Percentiles rank a stretch among this genome's conserved stretches.
These are phyloP conservation scores for Anisodus tanguticus DNA, from an alignment of 257 asterid species.

Conservation along the genomic window DNA sequence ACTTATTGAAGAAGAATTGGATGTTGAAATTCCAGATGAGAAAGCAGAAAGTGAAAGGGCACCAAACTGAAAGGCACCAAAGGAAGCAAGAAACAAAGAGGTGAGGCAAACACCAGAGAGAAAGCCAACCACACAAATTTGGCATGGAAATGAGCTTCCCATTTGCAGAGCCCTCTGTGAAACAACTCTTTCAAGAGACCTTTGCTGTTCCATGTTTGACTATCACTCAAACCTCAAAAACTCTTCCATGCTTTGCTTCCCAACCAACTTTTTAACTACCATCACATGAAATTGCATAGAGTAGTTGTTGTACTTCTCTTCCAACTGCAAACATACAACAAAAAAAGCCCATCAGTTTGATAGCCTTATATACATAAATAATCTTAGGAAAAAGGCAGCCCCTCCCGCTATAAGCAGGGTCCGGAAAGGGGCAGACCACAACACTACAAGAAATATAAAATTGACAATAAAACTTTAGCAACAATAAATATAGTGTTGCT, in stretches of 20 bases:
- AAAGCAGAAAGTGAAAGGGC: constrained; percentile 48
- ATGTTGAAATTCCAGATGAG: constrained; percentile 37
- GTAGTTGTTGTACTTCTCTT: neutral
- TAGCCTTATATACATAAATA: neutral
- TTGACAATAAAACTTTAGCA: too few relatives aligned
- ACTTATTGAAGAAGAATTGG: constrained; percentile 43
- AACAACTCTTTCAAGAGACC: constrained; percentile 74
- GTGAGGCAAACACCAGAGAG: constrained; percentile 84
- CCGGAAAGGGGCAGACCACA: too few relatives aligned
- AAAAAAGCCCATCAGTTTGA: constrained; percentile 7
- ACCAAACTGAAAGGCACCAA: constrained; percentile 55
- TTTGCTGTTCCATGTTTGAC: constrained; percentile 63
- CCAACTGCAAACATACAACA: constrained; percentile 30
- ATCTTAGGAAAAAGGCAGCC: neutral
- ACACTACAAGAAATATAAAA: too few relatives aligned
- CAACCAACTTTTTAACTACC: constrained; percentile 52
- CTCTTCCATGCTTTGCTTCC: constrained; percentile 5
- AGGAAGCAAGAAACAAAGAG: constrained; percentile 74
- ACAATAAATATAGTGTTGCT: too few relatives aligned
- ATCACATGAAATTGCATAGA: constrained; percentile 53
- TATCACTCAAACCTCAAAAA: constrained; percentile 20
- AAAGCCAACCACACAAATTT: constrained; percentile 79
- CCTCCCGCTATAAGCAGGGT: too few relatives aligned
- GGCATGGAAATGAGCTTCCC: constrained; percentile 82
- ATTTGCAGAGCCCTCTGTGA: constrained; percentile 77